Evolutionary conservation across 495 filamentous ascomycete genomes (phyloP).

Genomic region (Podospora fimiseda): DNA sequence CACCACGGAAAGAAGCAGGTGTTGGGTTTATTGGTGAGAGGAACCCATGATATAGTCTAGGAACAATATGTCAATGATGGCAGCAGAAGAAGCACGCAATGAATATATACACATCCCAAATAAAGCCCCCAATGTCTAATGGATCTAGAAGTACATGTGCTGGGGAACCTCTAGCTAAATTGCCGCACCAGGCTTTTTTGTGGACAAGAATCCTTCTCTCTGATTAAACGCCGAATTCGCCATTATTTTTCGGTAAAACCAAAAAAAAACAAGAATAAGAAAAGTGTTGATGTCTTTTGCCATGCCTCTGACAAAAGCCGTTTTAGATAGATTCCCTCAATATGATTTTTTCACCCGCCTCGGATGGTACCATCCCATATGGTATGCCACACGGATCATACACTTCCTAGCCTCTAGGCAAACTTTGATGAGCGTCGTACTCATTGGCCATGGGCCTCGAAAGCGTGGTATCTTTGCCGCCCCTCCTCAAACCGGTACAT

Average conservation of each 20-base stretch:
- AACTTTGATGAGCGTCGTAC: background rate
- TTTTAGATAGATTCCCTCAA: too few relatives aligned
- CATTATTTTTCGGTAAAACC: constrained; percentile 12
- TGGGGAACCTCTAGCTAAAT: background rate
- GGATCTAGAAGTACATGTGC: too few relatives aligned
- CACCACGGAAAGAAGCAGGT: background rate
- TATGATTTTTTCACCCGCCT: background rate
- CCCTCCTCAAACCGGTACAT: too few relatives aligned
- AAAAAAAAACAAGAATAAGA: constrained; percentile 1
- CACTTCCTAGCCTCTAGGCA: background rate
- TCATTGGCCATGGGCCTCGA: background rate
- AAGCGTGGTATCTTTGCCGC: too few relatives aligned
- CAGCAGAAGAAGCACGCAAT: too few relatives aligned
- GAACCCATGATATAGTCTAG: too few relatives aligned
- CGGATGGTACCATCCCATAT: background rate
- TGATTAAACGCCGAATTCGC: constrained; percentile 23
- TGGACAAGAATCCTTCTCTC: constrained; percentile 9
- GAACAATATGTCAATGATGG: too few relatives aligned
- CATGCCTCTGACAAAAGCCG: too few relatives aligned
- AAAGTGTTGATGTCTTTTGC: background rate
- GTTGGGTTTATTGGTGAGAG: too few relatives aligned
- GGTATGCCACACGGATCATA: background rate
- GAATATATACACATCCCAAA: too few relatives aligned
- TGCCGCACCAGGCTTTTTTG: background rate
- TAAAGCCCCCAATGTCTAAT: too few relatives aligned